Evolutionary conservation across 208 protist species (phyloP).

Genomic region (Leishmania tarentolae): DNA sequence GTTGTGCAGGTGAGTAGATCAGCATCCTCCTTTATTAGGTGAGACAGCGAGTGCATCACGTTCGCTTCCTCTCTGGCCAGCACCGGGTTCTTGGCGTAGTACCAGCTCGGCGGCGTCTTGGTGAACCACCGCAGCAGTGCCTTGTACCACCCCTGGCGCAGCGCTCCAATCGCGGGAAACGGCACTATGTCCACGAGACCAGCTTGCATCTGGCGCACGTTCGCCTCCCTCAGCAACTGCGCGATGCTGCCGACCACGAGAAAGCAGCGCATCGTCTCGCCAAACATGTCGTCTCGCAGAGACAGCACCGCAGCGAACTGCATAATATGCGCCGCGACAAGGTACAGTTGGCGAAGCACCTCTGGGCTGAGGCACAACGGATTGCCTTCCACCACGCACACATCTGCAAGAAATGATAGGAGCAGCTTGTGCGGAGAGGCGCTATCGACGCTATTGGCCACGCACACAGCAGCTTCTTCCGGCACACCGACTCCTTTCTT

Average conservation of each 20-base stretch:
- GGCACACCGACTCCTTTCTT: background rate
- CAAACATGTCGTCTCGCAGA: conserved; percentile 80
- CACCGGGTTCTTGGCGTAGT: conserved; percentile 60
- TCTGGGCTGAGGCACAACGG: conserved; percentile 51
- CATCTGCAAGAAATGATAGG: conserved; percentile 66
- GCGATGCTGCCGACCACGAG: conserved; percentile 67
- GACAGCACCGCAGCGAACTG: conserved; percentile 51
- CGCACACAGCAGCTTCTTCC: conserved; percentile 16
- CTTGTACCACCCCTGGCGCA: conserved; percentile 79
- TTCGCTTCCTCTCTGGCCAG: conserved; percentile 51
- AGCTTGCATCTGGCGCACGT: conserved; percentile 48
- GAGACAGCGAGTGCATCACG: conserved; percentile 56
- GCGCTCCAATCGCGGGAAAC: conserved; percentile 59
- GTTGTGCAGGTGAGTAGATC: conserved; percentile 29
- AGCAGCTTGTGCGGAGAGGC: conserved; percentile 78
- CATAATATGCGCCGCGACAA: conserved; percentile 55
- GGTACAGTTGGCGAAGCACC: conserved; percentile 66
- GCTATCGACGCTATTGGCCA: conserved; percentile 33
- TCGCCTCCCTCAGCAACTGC: conserved; percentile 55
- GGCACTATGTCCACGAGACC: conserved; percentile 47
- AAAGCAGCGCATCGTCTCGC: conserved; percentile 73
- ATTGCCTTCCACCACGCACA: conserved; percentile 54
- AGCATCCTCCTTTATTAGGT: conserved; percentile 55
- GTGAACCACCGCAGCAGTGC: conserved; percentile 85
- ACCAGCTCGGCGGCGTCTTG: conserved; percentile 78